A percentile compares a stretch with the other conserved stretches of the same genome.
Evolutionary conservation across 768 basidiomycete genomes (phyloP).

Genomic region (Dacryopinax primogenitus): DNA sequence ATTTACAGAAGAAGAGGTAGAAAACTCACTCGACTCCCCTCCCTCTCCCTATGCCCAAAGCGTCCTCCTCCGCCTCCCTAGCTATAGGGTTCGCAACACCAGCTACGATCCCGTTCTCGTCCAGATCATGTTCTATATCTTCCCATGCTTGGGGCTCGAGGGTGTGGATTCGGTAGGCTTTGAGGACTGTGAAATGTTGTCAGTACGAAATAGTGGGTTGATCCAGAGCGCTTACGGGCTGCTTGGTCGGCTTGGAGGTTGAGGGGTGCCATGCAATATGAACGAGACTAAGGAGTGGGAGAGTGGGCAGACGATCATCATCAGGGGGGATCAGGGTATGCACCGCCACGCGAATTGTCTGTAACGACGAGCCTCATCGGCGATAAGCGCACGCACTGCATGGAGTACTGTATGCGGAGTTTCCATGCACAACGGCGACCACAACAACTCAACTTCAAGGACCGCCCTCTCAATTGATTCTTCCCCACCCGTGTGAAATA

Average conservation of each 20-base stretch:
- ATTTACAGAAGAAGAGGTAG: slow-evolving; percentile 33
- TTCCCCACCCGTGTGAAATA: too few relatives aligned
- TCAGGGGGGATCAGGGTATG: too few relatives aligned
- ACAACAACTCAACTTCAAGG: too few relatives aligned
- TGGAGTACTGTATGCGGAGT: too few relatives aligned
- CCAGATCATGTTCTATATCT: slow-evolving; percentile 72
- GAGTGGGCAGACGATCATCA: too few relatives aligned
- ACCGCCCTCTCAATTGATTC: too few relatives aligned
- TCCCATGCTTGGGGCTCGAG: slow-evolving; percentile 86
- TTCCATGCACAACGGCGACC: too few relatives aligned
- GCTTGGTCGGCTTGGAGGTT: slow-evolving; percentile 69
- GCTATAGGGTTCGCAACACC: slow-evolving; percentile 45
- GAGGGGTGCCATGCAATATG: slow-evolving; percentile 40
- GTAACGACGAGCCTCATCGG: too few relatives aligned
- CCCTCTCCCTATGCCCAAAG: slow-evolving; percentile 46
- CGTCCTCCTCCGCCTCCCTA: slow-evolving; percentile 56
- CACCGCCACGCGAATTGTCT: too few relatives aligned
- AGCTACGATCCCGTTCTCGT: slow-evolving; percentile 54
- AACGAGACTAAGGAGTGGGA: not conserved
- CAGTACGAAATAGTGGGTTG: not conserved
- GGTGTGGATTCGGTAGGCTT: slow-evolving; percentile 73
- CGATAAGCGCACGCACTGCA: too few relatives aligned
- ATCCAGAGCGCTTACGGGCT: slow-evolving; percentile 22
- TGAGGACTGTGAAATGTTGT: slow-evolving; percentile 39
- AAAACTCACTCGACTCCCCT: slow-evolving; percentile 30